A percentile compares a stretch with the other conserved stretches of the same genome.
phyloP scores from a whole-genome alignment of 2,329 filamentous ascomycete genomes.

The Aspergillus melleus region DNA sequence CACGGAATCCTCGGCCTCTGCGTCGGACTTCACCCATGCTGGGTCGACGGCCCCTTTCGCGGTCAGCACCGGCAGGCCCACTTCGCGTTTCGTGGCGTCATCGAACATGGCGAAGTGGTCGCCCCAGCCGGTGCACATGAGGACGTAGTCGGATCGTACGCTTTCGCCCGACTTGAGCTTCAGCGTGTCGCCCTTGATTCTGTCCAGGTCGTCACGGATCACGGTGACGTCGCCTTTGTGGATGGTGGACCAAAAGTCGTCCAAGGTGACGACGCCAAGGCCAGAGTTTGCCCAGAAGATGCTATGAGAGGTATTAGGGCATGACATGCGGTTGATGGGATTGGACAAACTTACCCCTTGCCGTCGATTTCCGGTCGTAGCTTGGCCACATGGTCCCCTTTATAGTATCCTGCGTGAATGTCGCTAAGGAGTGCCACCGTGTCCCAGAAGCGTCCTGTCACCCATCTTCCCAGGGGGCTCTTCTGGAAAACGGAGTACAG shows the following conservation, averaged over 20 bases:
- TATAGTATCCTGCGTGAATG: slow-evolving; percentile 24
- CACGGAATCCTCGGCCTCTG: background rate
- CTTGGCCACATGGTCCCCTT: slow-evolving; percentile 3
- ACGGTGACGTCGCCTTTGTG: slow-evolving; percentile 31
- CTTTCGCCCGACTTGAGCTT: background rate
- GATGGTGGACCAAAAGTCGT: slow-evolving; percentile 35
- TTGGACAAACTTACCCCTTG: too few relatives aligned
- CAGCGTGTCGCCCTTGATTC: background rate
- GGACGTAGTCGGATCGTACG: background rate
- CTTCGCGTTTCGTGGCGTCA: background rate
- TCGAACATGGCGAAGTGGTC: background rate
- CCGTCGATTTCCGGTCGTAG: background rate
- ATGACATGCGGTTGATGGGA: too few relatives aligned
- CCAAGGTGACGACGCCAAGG: slow-evolving; percentile 32
- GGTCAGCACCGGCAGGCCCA: background rate
- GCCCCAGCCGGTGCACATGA: slow-evolving; percentile 2
- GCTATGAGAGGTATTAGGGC: slow-evolving; percentile 14
- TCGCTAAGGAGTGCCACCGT: background rate
- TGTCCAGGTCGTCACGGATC: background rate
- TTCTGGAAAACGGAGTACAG: background rate
- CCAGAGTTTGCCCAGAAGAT: slow-evolving; percentile 37
- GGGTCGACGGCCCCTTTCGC: background rate
- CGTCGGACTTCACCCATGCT: background rate
- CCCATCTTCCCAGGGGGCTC: background rate
- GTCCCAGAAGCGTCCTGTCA: background rate